Base-by-base conservation (phyloP, 73 alveolate species). In the Paramecium pentaurelia region DNA sequence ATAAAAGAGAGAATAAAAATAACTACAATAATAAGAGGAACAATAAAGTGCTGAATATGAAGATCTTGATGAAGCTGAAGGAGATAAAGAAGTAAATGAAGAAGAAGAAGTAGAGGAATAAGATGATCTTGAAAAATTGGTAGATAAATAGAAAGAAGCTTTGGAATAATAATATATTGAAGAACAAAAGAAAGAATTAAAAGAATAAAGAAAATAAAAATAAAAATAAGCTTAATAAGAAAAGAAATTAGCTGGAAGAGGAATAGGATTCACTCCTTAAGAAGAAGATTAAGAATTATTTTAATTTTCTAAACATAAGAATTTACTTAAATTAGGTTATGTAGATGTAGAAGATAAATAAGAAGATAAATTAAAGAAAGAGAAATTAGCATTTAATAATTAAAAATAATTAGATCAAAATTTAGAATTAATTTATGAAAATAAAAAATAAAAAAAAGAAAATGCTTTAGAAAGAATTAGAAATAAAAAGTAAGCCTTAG, bases 71-170 rank as follows among this genome's bases (percentile, higher is more conserved):
- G 94, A 71, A 8, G 94, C 28, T 34, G 60, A 77, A 34, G 85
- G 44, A 32, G 93, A 92, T 58, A 40, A 54, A 9, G 93, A 86
- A 40, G 88, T 68, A 64, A 89, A 70, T 80, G 89, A 95, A 6
- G 97, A 96, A 6, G 96, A 95, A 28, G 95, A 94, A 18, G 70
- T 22, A 44, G 94, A 93, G n/a, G 94, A 95, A 16, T 94, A 95
- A 30, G 96, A 95, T 71, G 95, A 95, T 59, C 92, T 92, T 6
- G 96, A 96, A 47, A 97, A 95, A 73, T 58, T 92, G 27, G 94
- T 86, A 25, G 95, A 86, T 9, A 77, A 92, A 58, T 59, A 94
- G 68, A 84, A 85, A 40, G 86, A 94, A 70, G 85, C 88, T 40
- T 44, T 80, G 58, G 88, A 34, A 11, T 71, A 86, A 86, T 58